phyloP scores from a whole-genome alignment of 106 monocot species.

The Platanthera guangdongensis region DNA sequence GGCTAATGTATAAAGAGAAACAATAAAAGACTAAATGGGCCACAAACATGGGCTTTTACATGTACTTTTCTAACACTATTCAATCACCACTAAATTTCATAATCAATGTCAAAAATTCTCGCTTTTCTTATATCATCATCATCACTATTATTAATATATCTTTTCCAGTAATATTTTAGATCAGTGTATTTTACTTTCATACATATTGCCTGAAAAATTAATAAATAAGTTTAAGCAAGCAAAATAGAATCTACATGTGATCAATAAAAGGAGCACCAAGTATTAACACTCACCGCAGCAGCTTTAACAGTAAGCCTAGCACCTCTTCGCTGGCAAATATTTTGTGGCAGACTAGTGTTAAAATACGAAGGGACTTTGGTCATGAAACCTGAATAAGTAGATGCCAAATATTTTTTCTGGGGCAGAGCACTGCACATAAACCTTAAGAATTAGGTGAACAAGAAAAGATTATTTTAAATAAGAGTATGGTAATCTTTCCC shows the following conservation, averaged over 20 bases:
- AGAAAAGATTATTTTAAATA: background rate
- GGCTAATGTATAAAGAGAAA: too few species aligned
- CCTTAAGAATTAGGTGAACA: background rate
- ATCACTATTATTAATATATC: too few species aligned
- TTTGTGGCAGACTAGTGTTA: conserved; percentile 27
- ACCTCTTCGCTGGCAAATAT: conserved; percentile 21
- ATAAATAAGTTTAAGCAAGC: background rate
- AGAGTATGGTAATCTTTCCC: background rate
- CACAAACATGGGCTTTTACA: too few species aligned
- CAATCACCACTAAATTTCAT: background rate
- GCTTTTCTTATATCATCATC: background rate
- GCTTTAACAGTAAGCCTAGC: conserved; percentile 73
- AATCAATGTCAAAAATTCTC: background rate
- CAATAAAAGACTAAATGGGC: too few species aligned
- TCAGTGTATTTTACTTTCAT: background rate
- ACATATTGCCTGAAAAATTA: background rate
- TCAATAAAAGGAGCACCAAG: background rate
- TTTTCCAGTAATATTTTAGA: too few species aligned
- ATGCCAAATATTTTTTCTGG: conserved; percentile 30
- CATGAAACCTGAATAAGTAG: conserved; percentile 25
- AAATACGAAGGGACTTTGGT: conserved; percentile 19
- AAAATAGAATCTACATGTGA: background rate
- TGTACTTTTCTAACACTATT: too few species aligned
- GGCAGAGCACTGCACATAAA: conserved; percentile 27
- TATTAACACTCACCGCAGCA: conserved; percentile 44